Conservation (phyloP, 2,329 filamentous ascomycete genomes). For the Talaromyces sp. region DNA sequence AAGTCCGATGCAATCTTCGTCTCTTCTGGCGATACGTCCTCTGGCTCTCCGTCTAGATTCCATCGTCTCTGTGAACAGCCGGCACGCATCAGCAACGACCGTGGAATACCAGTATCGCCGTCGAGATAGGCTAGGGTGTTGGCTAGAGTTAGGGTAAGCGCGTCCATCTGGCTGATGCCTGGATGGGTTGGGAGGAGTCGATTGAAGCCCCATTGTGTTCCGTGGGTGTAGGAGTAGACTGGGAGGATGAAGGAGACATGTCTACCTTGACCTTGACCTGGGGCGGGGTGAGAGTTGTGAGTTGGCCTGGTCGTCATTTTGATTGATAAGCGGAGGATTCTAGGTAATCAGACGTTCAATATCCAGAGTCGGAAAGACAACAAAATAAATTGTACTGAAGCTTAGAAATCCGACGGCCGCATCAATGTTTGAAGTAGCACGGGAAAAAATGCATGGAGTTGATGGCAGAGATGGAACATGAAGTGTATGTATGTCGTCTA, state of each 20-base stretch:
- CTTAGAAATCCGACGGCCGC: background rate
- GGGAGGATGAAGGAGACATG: conserved; percentile 5
- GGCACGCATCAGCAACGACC: conserved; percentile 6
- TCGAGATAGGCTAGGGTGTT: conserved; percentile 4
- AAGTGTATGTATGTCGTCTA: background rate
- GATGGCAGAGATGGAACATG: background rate
- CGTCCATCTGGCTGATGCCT: conserved; percentile 4
- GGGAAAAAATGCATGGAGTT: background rate
- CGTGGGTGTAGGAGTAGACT: background rate
- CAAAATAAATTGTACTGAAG: background rate
- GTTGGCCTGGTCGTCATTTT: background rate
- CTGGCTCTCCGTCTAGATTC: conserved; percentile 3
- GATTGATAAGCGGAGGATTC: background rate
- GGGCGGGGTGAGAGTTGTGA: background rate
- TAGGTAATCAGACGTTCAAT: background rate
- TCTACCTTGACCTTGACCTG: background rate
- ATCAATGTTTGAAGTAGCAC: background rate
- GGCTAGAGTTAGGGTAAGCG: background rate
- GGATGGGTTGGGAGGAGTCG: background rate
- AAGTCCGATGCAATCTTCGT: conserved; percentile 1
- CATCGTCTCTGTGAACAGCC: conserved; percentile 3
- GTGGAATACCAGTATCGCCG: conserved; percentile 6
- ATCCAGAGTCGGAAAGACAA: background rate
- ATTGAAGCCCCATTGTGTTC: background rate
- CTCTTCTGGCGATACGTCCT: background rate